A percentile compares a stretch with the other conserved stretches of the same genome.
Conservation (phyloP, 2,329 filamentous ascomycete species). For the Gnomoniopsis sp. region DNA sequence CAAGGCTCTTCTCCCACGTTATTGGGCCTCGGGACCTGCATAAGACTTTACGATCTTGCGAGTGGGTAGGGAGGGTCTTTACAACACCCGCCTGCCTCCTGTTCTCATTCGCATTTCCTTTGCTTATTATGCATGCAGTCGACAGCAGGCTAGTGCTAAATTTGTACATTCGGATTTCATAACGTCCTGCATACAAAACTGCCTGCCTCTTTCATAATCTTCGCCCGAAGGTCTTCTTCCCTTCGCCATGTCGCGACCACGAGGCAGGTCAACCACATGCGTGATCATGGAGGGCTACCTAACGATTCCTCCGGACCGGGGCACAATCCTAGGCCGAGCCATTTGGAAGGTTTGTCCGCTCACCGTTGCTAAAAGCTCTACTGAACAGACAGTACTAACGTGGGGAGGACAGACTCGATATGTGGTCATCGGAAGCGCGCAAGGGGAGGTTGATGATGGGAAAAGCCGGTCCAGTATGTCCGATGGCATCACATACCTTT, state of each 20-base stretch:
- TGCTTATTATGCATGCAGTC: neutral
- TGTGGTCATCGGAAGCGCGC: constrained; percentile 48
- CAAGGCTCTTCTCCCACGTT: neutral
- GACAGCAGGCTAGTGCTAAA: neutral
- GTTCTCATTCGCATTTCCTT: neutral
- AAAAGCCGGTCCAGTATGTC: constrained; percentile 21
- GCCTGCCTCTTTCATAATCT: neutral
- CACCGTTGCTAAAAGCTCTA: neutral
- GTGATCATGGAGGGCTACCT: constrained; percentile 46
- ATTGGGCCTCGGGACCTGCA: constrained; percentile 6
- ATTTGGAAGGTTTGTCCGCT: constrained; percentile 47
- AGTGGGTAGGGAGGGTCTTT: neutral
- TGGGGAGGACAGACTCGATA: constrained; percentile 48
- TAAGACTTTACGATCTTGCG: neutral
- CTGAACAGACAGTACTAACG: neutral
- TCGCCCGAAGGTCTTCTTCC: neutral
- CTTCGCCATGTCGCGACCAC: constrained; percentile 1
- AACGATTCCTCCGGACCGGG: constrained; percentile 48
- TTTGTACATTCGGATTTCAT: neutral
- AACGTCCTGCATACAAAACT: neutral
- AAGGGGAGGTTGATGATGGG: constrained; percentile 33
- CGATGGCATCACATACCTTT: constrained; percentile 44
- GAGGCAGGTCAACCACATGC: constrained; percentile 8
- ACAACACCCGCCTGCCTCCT: neutral
- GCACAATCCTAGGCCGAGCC: constrained; percentile 48